phyloP scores from a whole-genome alignment of 176 grass and related monocot genomes.

The Leersia perrieri region DNA sequence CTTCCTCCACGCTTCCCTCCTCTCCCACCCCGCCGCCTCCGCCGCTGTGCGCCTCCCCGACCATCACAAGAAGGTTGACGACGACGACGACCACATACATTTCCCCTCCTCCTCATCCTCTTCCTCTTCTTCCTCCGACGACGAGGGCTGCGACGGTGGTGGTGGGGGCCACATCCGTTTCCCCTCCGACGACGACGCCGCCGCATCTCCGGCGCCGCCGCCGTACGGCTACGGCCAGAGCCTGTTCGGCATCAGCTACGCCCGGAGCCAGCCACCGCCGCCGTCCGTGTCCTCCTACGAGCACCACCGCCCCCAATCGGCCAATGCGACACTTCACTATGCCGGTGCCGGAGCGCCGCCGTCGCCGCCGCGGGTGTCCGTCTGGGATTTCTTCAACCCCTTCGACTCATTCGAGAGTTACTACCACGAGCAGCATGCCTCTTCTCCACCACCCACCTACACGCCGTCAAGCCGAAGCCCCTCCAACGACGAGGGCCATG shows the following conservation, averaged over 20 bases:
- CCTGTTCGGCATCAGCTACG: slow-evolving; percentile 49
- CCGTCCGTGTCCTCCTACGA: slow-evolving; percentile 30
- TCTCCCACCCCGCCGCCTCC: neutral
- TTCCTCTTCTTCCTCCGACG: no score
- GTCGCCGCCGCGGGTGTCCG: slow-evolving; percentile 50
- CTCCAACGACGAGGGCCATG: slow-evolving; percentile 37
- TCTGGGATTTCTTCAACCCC: slow-evolving; percentile 74
- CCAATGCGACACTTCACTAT: slow-evolving; percentile 29
- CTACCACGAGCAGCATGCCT: slow-evolving; percentile 29
- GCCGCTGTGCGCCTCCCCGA: slow-evolving; percentile 34
- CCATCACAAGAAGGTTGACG: slow-evolving; percentile 1
- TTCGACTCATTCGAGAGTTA: slow-evolving; percentile 60
- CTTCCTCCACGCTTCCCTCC: slow-evolving; percentile 33
- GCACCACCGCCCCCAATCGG: slow-evolving; percentile 20
- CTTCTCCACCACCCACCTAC: neutral
- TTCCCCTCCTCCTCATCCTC: no score
- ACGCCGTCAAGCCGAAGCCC: slow-evolving; percentile 21
- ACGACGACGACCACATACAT: slow-evolving; percentile 21
- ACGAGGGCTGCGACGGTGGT: no score
- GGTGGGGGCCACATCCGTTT: slow-evolving; percentile 39
- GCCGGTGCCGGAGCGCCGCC: no score
- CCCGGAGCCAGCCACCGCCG: slow-evolving; percentile 45
- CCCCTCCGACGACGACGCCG: slow-evolving; percentile 20
- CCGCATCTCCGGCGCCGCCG: neutral
- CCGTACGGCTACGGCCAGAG: neutral